Evolutionary conservation across 257 asterid species (phyloP).

Genomic region (Solanum corneliomulleri): DNA sequence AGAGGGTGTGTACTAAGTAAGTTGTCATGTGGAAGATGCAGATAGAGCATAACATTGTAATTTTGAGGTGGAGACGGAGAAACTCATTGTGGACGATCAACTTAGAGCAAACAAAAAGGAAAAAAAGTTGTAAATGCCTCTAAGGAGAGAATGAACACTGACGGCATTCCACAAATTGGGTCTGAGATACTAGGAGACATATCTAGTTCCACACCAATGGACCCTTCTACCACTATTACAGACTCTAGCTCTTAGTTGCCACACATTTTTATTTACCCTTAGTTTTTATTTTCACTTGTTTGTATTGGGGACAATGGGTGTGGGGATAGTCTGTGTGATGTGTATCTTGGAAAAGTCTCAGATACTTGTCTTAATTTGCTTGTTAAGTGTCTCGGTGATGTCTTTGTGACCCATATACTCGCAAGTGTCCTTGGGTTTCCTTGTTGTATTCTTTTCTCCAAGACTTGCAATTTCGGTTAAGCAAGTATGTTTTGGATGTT

Average conservation of each 20-base stretch:
- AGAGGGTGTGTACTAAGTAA: background rate
- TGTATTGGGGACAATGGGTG: background rate
- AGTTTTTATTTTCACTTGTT: background rate
- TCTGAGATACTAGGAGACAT: background rate
- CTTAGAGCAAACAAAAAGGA: background rate
- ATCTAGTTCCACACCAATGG: background rate
- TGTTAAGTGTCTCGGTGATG: background rate
- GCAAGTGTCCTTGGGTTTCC: background rate
- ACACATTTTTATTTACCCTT: too few relatives aligned
- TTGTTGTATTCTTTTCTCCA: background rate
- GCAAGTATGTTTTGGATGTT: background rate
- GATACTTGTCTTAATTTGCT: background rate
- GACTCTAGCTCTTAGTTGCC: background rate
- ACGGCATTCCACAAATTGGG: background rate
- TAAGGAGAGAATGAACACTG: background rate
- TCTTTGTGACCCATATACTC: background rate
- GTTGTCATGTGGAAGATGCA: background rate
- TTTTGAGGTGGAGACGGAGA: background rate
- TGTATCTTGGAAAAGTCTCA: background rate
- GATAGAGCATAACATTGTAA: background rate
- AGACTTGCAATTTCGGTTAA: background rate
- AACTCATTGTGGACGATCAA: background rate
- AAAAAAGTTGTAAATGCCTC: background rate
- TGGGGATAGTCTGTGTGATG: background rate
- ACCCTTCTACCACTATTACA: background rate